Evolutionary conservation across 805 yeast genomes (phyloP), one percentile per base, ranked within the genome.

Genomic region (Myxozyma kluyveri): DNA sequence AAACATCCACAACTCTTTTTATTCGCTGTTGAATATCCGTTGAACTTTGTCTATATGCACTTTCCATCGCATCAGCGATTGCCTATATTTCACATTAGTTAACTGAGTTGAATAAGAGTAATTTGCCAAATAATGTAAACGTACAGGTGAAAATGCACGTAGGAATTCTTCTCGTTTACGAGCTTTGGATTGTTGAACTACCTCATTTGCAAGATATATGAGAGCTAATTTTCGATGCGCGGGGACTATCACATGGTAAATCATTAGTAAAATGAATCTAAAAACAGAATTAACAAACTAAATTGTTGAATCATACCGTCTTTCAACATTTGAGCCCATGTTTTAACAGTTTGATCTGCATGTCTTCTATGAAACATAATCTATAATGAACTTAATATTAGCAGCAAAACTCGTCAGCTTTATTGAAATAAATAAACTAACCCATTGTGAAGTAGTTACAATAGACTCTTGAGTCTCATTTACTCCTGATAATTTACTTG

Each of bases 181-280:
- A 31, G 83, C 81, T 52, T 82, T 75, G 2, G 89, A 80, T 64
- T 85, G 85, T 67, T 88, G 96, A 1, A 87, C 84, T 21, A 88
- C 82, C 59, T 88, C 96, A 66, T 88, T 88, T 46, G 85, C 83
- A 12, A 88, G 71, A 63, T 88, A 88, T 22, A 88, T 73, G 50
- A 84, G 68, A 1, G 84, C 75, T 46, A 84, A 72, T 53, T 75
- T 77, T 61, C 77, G 74, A 45, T 68, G 67, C n/a, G 63, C 59
- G 17, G 73, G 69, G 3, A 69, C 67, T 64, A 40, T 4, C 4
- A 5, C 7, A 4, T 6, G 21, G n/a, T 17, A 22, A 4, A 18
- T 26, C 29, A 47, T 47, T 19, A 49, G 32, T 22, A 37, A 31
- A 23, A 12, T 31, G 6, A 10, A 24, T 12, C 33, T 19, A 17